Evolutionary conservation across 768 basidiomycete genomes (phyloP), one percentile per base, ranked within the genome.

Genomic region (Candolleomyces efflorescens): DNA sequence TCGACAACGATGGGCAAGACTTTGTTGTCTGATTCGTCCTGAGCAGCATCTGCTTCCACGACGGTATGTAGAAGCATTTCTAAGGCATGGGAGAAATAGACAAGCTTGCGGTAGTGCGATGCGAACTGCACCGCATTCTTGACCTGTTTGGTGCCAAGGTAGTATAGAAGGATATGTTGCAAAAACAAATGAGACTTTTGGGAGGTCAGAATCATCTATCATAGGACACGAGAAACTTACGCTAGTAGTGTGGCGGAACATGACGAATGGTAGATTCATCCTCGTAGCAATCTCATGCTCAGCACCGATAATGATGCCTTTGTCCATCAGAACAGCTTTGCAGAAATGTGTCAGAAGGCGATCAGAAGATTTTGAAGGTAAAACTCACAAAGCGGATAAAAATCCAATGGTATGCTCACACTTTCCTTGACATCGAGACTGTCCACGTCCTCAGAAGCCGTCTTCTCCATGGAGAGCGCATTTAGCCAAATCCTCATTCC

Each of bases 301-400:
- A 24, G 90, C 92, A 7, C 96, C 96, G 63, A 98, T 94, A 62
- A 99, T 94, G 63, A 99, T 97, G 0, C 95, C 96, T 68, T 98
- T 99, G 71, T 98, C 95, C 94, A 98, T 98, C 23, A 99, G 81
- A 6, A 94, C 94, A 57, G 96, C 96, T 98, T 64, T 36, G 18
- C 43, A 32, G 12, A 54, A 32, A 20, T 38, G 60, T 38, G 60
- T 53, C 58, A 60, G 59, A 23, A 44, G 11, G 15, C 26, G 36
- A 12, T 39, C 12, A 10, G 7, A 26, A 59, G 23, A 51, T 11
- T 5, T 5, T 2, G 47, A 20, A 73, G 79, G 65, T n/a, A n/a
- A n/a, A n/a, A 68, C 80, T 67, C 66, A 98, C 96, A 98, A 17
- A 99, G 71, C 0, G 96, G 96, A 68, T 98, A 99, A 67, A 98